phyloP scores from a whole-genome alignment of 306 rosid genomes.

The Pyrus betulifolia region DNA sequence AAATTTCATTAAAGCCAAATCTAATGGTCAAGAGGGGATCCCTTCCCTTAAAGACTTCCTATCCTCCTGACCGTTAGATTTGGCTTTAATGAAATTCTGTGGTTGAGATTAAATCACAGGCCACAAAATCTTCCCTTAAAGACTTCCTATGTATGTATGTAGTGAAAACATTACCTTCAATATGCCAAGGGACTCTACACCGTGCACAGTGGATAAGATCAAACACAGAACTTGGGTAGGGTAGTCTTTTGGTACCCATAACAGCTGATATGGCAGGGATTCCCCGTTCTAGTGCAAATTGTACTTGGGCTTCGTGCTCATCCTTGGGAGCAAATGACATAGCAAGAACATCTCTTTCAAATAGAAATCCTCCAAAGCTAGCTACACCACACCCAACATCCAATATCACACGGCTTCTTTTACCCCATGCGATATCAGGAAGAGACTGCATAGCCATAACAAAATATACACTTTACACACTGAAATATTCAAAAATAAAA shows the following conservation, averaged over 20 bases:
- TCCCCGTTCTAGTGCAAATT: constrained; percentile 86
- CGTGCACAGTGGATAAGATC: constrained; percentile 90
- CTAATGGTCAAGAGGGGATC: too few species aligned
- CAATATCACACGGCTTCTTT: constrained; percentile 70
- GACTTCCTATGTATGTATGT: too few species aligned
- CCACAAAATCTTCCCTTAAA: too few species aligned
- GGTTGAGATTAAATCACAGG: too few species aligned
- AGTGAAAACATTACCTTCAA: constrained; percentile 44
- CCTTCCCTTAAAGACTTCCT: too few species aligned
- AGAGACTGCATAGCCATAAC: constrained; percentile 45
- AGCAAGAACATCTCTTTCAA: constrained; percentile 71
- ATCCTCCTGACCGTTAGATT: too few species aligned
- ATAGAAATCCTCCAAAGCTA: constrained; percentile 77
- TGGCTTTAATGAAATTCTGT: too few species aligned
- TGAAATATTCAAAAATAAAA: neutral
- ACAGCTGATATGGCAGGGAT: constrained; percentile 78
- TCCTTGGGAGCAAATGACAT: constrained; percentile 94
- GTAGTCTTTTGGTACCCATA: constrained; percentile 76
- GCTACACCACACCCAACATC: constrained; percentile 95
- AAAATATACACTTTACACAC: constrained; percentile 2
- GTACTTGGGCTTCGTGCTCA: constrained; percentile 87
- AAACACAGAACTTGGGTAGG: constrained; percentile 67
- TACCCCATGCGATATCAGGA: constrained; percentile 75
- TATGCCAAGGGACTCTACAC: constrained; percentile 95
- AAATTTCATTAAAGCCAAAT: too few species aligned